A percentile compares a stretch with the other conserved stretches of the same genome.
Evolutionary conservation across 1,284 basidiomycete species (phyloP).

Genomic region (Puccinia novopanici): DNA sequence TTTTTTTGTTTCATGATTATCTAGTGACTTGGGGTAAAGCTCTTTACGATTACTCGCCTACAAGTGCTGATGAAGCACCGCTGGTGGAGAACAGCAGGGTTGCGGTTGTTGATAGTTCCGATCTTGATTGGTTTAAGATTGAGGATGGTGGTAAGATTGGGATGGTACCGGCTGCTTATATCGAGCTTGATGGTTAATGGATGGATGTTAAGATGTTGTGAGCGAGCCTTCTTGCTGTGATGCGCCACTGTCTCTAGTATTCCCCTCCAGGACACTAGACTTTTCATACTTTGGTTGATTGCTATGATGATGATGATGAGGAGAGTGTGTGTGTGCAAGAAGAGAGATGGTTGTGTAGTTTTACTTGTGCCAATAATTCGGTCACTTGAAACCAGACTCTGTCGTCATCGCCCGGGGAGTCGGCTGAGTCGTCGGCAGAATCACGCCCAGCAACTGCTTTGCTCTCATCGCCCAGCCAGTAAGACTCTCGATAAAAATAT

Average conservation of each 20-base stretch:
- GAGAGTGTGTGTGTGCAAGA: no score
- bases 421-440: no score
- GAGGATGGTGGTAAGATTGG: slow-evolving; percentile 78
- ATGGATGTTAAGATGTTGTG: not conserved
- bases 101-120: slow-evolving; percentile 69
- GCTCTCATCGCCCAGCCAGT: no score
- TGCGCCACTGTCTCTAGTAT: no score
- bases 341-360: no score
- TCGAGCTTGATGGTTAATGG: slow-evolving; percentile 85
- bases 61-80: slow-evolving; percentile 74
- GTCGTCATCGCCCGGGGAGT: no score
- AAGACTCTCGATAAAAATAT: not conserved
- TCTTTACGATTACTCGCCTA: slow-evolving; percentile 73
- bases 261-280: no score
- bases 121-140: slow-evolving; percentile 90
- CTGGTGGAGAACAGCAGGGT: slow-evolving; percentile 77
- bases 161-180: slow-evolving; percentile 83
- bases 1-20: not conserved
- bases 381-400: no score
- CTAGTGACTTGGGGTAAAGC: slow-evolving; percentile 66
- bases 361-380: no score
- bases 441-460: no score
- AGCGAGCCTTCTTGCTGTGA: not conserved
- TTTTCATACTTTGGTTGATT: no score
- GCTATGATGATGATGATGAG: no score